These are phyloP conservation scores for Salvia sclarea DNA, from an alignment of 305 asterid genomes.

Conservation along the genomic window DNA sequence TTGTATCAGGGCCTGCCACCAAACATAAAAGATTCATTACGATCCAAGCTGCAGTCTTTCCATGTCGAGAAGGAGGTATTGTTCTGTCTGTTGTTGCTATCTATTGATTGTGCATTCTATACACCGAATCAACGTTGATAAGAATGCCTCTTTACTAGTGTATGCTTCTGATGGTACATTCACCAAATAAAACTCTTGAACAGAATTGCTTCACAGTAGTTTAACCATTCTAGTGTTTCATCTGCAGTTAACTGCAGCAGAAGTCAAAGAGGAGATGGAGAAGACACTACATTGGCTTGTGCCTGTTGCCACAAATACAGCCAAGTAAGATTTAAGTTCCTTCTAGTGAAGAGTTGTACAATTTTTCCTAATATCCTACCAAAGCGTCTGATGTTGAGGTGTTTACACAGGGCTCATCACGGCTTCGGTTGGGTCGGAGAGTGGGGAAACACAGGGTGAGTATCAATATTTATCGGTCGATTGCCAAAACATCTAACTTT, in stretches of 20 bases:
- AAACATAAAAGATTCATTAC: slow-evolving; percentile 52
- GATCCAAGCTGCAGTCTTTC: slow-evolving; percentile 60
- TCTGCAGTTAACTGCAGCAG: slow-evolving; percentile 53
- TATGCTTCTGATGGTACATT: slow-evolving; percentile 7
- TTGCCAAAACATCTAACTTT: background rate
- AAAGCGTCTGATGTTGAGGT: slow-evolving; percentile 16
- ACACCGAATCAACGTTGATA: background rate
- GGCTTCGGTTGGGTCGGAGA: slow-evolving; percentile 97
- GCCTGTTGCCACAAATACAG: slow-evolving; percentile 70
- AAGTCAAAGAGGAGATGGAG: slow-evolving; percentile 80
- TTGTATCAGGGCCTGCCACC: slow-evolving; percentile 79
- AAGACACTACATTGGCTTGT: slow-evolving; percentile 78
- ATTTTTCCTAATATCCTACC: background rate
- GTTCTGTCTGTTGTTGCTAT: slow-evolving; percentile 16
- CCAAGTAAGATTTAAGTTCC: slow-evolving; percentile 49
- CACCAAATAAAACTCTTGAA: slow-evolving; percentile 3
- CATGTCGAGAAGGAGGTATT: slow-evolving; percentile 63
- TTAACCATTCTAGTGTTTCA: background rate
- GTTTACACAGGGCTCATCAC: slow-evolving; percentile 65
- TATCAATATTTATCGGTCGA: background rate
- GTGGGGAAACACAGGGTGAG: slow-evolving; percentile 85
- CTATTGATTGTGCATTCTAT: background rate
- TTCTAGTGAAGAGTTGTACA: background rate
- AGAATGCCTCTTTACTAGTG: background rate
- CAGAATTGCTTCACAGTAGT: background rate